Conservation (phyloP, 768 basidiomycete genomes). For the Mrakia frigida region DNA sequence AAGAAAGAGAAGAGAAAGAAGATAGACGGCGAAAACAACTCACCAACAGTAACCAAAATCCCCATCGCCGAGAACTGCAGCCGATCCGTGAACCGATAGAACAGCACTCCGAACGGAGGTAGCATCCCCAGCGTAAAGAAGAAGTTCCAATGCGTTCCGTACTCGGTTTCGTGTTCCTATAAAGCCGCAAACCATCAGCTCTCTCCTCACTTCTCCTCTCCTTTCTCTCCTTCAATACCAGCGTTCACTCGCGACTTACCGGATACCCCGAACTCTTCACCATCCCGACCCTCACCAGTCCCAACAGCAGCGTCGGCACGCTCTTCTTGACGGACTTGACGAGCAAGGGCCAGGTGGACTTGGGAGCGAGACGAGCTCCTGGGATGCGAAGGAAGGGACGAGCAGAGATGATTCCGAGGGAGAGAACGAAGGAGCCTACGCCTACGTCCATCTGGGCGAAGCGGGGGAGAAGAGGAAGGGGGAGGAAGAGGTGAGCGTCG, state of each 20-base stretch:
- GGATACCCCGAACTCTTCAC: slow-evolving; percentile 95
- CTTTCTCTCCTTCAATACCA: too few relatives aligned
- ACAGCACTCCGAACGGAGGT: slow-evolving; percentile 62
- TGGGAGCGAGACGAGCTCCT: not conserved
- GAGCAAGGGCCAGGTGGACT: slow-evolving; percentile 51
- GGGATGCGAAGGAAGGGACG: slow-evolving; percentile 56
- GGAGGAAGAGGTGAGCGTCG: not conserved
- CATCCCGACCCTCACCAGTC: slow-evolving; percentile 67
- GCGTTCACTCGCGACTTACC: too few relatives aligned
- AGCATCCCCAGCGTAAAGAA: slow-evolving; percentile 85
- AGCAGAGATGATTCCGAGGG: slow-evolving; percentile 87
- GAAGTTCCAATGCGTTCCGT: slow-evolving; percentile 97
- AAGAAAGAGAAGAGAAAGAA: too few relatives aligned
- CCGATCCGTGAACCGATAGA: slow-evolving; percentile 61
- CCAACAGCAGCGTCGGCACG: slow-evolving; percentile 64
- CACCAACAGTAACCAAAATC: slow-evolving; percentile 53
- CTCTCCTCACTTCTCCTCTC: too few relatives aligned
- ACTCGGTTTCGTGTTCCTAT: slow-evolving; percentile 92
- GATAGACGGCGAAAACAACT: slow-evolving; percentile 28
- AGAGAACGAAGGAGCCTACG: slow-evolving; percentile 95
- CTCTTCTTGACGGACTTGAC: slow-evolving; percentile 54
- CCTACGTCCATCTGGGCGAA: slow-evolving; percentile 85
- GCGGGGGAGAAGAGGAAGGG: too few relatives aligned
- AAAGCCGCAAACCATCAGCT: not conserved
- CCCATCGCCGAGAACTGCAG: slow-evolving; percentile 62